Percentiles rank a stretch among this genome's conserved stretches.
These are phyloP conservation scores for Ceratocystis huliohia DNA, from an alignment of 2,329 filamentous ascomycete genomes.

Conservation along the genomic window DNA sequence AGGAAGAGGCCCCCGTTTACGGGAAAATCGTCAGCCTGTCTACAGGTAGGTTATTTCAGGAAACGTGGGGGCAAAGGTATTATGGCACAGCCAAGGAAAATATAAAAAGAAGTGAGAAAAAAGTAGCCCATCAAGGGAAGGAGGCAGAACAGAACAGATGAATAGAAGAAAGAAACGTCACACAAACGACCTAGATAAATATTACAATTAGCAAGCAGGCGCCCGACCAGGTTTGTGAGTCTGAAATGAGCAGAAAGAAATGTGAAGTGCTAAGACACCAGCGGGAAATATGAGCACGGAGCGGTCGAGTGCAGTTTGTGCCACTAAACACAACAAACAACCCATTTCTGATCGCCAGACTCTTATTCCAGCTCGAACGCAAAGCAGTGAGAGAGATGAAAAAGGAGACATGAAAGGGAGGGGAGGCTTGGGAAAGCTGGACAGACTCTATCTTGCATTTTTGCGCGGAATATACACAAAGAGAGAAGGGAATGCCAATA, in stretches of 20 bases:
- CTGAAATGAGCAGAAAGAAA: no score
- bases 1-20: not conserved
- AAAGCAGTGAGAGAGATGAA: no score
- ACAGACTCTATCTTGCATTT: not conserved
- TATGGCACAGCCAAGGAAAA: constrained; percentile 8
- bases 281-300: not conserved
- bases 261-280: not conserved
- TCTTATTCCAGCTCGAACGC: no score
- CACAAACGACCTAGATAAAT: not conserved
- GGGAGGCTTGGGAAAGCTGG: not conserved
- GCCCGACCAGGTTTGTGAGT: not conserved
- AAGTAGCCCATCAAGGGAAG: not conserved
- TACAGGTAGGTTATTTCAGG: not conserved
- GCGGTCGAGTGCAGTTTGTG: not conserved
- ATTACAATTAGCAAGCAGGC: not conserved
- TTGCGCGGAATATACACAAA: no score
- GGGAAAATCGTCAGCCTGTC: not conserved
- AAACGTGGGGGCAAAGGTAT: not conserved
- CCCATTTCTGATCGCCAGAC: no score
- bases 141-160: constrained; percentile 1
- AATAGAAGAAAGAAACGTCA: constrained; percentile 1
- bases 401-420: not conserved
- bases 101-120: not conserved
- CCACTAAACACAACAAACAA: not conserved
- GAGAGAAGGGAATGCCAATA: not conserved